Evolutionary conservation across 441 rosid genomes (phyloP).

Genomic region (Corymbia calophylla): DNA sequence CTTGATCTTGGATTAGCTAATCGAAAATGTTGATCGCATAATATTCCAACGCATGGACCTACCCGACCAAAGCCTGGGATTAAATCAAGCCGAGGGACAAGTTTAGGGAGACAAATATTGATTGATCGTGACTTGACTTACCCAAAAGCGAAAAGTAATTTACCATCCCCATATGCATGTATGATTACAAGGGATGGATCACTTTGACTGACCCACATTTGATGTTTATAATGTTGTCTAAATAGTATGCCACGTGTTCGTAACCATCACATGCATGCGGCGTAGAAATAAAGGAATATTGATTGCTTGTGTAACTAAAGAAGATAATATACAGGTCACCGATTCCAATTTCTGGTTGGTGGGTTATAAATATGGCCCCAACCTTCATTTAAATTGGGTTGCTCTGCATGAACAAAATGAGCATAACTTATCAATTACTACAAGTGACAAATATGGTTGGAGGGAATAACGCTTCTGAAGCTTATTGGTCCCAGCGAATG

Average conservation of each 20-base stretch:
- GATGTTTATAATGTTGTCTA: background rate
- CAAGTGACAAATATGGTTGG: no score
- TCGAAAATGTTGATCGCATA: background rate
- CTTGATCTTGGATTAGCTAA: background rate
- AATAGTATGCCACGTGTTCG: background rate
- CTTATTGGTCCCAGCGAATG: background rate
- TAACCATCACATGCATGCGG: background rate
- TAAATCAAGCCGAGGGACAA: background rate
- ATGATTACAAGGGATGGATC: background rate
- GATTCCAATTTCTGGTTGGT: background rate
- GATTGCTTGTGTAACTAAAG: background rate
- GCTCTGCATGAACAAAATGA: background rate
- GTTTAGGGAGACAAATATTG: no score
- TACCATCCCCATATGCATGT: background rate
- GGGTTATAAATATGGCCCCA: background rate
- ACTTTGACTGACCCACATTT: background rate
- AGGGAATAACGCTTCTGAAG: no score
- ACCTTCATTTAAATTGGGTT: background rate
- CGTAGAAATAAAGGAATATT: background rate
- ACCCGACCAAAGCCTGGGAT: background rate
- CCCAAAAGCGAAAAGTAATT: background rate
- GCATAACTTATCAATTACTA: background rate
- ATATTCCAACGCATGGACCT: background rate
- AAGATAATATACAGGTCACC: background rate
- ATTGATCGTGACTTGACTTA: no score